These are phyloP conservation scores for Dissophora globulifera DNA, from an alignment of 192 early-diverging fungal species.

Conservation along the genomic window DNA sequence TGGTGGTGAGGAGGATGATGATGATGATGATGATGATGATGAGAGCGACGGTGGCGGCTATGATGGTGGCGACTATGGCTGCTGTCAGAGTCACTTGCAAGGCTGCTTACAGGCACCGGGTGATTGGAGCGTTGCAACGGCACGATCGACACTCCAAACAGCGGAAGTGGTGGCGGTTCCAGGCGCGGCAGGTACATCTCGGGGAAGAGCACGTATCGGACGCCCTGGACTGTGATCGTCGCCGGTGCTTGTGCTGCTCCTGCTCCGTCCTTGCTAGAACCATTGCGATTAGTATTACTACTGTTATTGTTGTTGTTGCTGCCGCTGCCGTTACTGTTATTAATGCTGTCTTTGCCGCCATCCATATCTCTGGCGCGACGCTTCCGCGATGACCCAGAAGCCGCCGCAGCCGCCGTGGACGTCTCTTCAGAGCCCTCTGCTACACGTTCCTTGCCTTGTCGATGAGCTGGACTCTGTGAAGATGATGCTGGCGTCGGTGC, in stretches of 20 bases:
- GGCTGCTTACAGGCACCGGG: background rate
- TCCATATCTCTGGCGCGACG: background rate
- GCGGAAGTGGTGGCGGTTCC: constrained; percentile 16
- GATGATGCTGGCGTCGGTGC: too few species aligned
- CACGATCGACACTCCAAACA: constrained; percentile 26
- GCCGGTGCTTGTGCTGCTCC: background rate
- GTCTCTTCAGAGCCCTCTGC: too few species aligned
- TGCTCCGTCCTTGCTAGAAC: background rate
- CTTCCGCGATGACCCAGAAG: too few species aligned
- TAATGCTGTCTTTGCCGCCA: background rate
- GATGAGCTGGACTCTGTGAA: background rate
- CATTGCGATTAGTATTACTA: too few species aligned
- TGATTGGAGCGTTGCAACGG: constrained; percentile 1
- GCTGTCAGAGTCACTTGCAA: background rate
- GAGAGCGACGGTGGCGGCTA: background rate
- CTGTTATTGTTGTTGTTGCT: too few species aligned
- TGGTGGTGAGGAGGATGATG: background rate
- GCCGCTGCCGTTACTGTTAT: too few species aligned
- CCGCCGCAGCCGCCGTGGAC: too few species aligned
- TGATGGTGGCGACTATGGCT: too few species aligned
- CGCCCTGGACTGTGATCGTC: background rate
- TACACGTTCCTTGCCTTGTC: background rate
- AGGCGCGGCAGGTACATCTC: constrained; percentile 46
- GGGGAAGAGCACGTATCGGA: constrained; percentile 36
- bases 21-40: constrained; percentile 4